Evolutionary conservation across 495 filamentous ascomycete genomes (phyloP).

Genomic region (Trichoderma reesei): DNA sequence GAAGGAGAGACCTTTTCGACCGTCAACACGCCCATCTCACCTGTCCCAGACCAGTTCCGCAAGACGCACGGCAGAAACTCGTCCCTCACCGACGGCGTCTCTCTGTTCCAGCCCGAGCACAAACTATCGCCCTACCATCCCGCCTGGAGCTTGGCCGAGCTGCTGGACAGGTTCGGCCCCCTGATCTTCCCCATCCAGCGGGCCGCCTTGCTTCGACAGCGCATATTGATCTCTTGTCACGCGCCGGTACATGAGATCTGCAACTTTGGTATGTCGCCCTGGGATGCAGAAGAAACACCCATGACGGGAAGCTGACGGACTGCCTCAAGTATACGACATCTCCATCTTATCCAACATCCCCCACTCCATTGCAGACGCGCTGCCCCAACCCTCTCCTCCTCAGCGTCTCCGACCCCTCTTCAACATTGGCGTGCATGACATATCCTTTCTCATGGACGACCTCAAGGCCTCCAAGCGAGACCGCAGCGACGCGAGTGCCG

Average conservation of each 20-base stretch:
- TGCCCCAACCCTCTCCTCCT: slow-evolving; percentile 49
- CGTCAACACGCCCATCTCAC: slow-evolving; percentile 42
- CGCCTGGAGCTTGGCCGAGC: slow-evolving; percentile 64
- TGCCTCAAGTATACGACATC: slow-evolving; percentile 71
- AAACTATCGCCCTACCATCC: slow-evolving; percentile 72
- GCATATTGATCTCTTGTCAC: slow-evolving; percentile 74
- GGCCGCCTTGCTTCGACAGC: slow-evolving; percentile 78
- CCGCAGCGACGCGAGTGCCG: slow-evolving; percentile 14
- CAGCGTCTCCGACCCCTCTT: slow-evolving; percentile 77
- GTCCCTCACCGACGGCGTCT: slow-evolving; percentile 50
- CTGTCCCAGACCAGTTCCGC: slow-evolving; percentile 16
- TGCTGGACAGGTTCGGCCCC: slow-evolving; percentile 78
- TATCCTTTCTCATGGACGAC: slow-evolving; percentile 59
- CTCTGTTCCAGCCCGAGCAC: slow-evolving; percentile 57
- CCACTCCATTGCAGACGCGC: slow-evolving; percentile 49
- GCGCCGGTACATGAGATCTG: slow-evolving; percentile 78
- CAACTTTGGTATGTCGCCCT: slow-evolving; percentile 61
- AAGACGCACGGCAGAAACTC: slow-evolving; percentile 43
- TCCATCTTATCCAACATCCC: slow-evolving; percentile 80
- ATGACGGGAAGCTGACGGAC: not conserved
- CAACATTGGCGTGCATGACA: slow-evolving; percentile 85
- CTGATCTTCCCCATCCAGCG: slow-evolving; percentile 83
- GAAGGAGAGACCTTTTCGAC: slow-evolving; percentile 26
- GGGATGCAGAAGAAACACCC: not conserved
- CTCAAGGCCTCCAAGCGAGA: slow-evolving; percentile 28